These are phyloP conservation scores for Crithidia expoeki DNA, from an alignment of 208 protist species.

Conservation along the genomic window DNA sequence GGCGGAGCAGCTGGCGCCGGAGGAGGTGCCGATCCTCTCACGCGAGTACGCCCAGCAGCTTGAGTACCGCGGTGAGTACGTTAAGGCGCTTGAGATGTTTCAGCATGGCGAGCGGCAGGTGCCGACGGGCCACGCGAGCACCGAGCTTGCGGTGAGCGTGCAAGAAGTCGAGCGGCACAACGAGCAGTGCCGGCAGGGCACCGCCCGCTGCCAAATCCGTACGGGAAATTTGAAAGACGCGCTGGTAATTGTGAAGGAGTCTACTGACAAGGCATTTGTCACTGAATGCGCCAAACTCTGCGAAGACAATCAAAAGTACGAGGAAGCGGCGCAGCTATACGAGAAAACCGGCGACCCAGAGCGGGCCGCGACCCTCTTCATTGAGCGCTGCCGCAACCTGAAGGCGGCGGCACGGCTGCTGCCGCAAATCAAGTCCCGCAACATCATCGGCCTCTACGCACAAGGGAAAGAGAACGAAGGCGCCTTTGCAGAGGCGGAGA, in stretches of 20 bases:
- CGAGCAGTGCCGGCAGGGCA: conserved; percentile 79
- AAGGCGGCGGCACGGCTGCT: conserved; percentile 88
- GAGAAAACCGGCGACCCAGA: conserved; percentile 92
- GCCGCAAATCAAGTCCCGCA: conserved; percentile 91
- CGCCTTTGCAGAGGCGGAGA: conserved; percentile 91
- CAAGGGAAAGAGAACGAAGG: conserved; percentile 90
- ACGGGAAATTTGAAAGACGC: conserved; percentile 86
- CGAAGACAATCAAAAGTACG: conserved; percentile 89
- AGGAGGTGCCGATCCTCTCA: conserved; percentile 91
- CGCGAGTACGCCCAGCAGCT: conserved; percentile 95
- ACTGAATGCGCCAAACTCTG: conserved; percentile 94
- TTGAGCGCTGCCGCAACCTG: conserved; percentile 93
- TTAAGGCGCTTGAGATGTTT: conserved; percentile 91
- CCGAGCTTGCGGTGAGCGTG: conserved; percentile 69
- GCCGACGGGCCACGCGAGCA: conserved; percentile 82
- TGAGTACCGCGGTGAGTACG: conserved; percentile 95
- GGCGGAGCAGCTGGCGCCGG: conserved; percentile 90
- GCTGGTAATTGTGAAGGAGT: conserved; percentile 82
- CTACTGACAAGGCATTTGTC: conserved; percentile 65
- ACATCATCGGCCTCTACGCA: conserved; percentile 94
- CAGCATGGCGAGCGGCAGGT: conserved; percentile 60
- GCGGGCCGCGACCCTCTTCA: conserved; percentile 93
- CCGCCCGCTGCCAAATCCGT: conserved; percentile 90
- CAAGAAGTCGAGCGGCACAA: conserved; percentile 85
- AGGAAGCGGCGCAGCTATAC: conserved; percentile 96